phyloP scores from a whole-genome alignment of 345 rosid genomes.

The Eucalyptus decipiens region DNA sequence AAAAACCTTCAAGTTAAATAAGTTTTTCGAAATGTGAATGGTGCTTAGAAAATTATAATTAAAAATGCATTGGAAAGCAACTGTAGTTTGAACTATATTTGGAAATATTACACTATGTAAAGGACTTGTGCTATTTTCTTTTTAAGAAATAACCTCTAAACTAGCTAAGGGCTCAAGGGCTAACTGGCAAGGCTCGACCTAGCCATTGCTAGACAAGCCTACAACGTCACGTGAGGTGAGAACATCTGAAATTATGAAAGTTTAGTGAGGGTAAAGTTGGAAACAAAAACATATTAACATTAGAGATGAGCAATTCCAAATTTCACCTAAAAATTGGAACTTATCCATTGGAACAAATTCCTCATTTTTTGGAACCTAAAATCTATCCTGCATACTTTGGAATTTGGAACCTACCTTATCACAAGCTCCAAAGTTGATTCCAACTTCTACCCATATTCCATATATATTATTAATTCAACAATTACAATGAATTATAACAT shows the following conservation, averaged over 20 bases:
- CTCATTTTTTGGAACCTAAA: too few species aligned
- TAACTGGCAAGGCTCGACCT: background rate
- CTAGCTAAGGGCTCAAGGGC: background rate
- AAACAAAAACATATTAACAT: background rate
- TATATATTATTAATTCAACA: too few species aligned
- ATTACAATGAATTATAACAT: too few species aligned
- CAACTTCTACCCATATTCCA: too few species aligned
- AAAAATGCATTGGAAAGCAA: background rate
- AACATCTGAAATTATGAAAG: background rate
- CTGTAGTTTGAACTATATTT: background rate
- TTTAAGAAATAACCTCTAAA: background rate
- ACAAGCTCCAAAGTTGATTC: too few species aligned
- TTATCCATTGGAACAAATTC: too few species aligned
- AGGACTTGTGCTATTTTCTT: background rate
- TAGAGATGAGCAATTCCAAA: too few species aligned
- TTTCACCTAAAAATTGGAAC: too few species aligned
- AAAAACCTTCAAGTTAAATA: background rate
- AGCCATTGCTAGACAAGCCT: background rate
- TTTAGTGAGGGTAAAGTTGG: background rate
- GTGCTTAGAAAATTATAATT: too few species aligned
- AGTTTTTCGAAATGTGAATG: background rate
- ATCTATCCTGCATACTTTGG: too few species aligned
- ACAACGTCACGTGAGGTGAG: background rate
- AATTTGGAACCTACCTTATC: too few species aligned
- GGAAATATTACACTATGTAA: background rate